phyloP scores from a whole-genome alignment of 345 rosid genomes.

The Boechera divaricarpa region DNA sequence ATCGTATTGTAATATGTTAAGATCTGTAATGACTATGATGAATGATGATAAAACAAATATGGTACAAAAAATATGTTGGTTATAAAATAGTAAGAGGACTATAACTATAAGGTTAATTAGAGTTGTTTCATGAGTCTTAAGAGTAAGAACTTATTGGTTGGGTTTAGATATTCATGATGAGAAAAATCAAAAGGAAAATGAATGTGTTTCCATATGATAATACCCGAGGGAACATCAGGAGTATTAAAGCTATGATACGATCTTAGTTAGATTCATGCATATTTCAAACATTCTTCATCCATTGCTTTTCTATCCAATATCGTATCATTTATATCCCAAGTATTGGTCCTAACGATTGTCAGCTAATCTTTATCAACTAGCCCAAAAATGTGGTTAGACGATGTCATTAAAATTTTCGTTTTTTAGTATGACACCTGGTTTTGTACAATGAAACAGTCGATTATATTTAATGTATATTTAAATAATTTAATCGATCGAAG shows the following conservation, averaged over 20 bases:
- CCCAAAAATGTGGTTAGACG: neutral
- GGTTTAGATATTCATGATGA: conserved; percentile 36
- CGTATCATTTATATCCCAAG: conserved; percentile 19
- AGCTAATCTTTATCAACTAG: conserved; percentile 18
- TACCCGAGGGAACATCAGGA: conserved; percentile 39
- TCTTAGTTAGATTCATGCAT: conserved; percentile 46
- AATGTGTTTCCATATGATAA: conserved; percentile 40
- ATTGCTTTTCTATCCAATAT: conserved; percentile 32
- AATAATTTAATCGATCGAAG: neutral
- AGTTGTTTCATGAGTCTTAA: conserved; percentile 10
- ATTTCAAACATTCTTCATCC: conserved; percentile 37
- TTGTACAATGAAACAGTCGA: neutral
- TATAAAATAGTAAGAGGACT: neutral
- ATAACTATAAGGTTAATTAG: neutral
- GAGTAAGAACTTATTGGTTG: conserved; percentile 25
- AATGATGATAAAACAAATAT: conserved; percentile 11
- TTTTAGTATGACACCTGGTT: neutral
- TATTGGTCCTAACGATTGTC: conserved; percentile 7
- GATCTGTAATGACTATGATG: neutral
- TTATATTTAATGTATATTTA: neutral
- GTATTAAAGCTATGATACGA: conserved; percentile 33
- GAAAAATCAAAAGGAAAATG: conserved; percentile 46
- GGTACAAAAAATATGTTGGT: neutral
- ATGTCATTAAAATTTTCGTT: neutral
- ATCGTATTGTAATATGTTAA: neutral